Conservation (phyloP, 805 yeast species). For the Suhomyces kilbournensis region DNA sequence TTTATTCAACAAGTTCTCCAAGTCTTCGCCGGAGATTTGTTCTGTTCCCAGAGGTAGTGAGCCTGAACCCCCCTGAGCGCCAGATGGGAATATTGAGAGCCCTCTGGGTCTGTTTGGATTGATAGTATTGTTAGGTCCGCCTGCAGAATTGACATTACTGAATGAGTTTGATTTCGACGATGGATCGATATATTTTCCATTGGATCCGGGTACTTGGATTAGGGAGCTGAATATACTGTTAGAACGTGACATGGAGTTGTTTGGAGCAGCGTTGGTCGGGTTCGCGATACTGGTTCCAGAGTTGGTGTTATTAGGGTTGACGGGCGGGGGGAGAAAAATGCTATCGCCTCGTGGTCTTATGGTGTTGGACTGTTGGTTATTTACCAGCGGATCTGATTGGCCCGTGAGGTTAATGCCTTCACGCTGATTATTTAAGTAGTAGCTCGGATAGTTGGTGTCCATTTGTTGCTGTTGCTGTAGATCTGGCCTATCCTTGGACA, state of each 20-base stretch:
- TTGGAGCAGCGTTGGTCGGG: constrained; percentile 3
- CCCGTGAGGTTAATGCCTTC: not conserved
- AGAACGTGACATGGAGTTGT: constrained; percentile 19
- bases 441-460: constrained; percentile 8
- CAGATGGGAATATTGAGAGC: constrained; percentile 17
- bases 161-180: not conserved
- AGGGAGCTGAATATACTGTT: constrained; percentile 39
- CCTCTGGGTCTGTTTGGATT: constrained; percentile 14
- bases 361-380: constrained; percentile 6
- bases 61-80: constrained; percentile 2
- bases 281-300: not conserved
- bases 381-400: not conserved
- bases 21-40: constrained; percentile 26
- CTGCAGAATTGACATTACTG: constrained; percentile 6
- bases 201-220: constrained; percentile 38
- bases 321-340: constrained; percentile 38
- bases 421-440: constrained; percentile 5
- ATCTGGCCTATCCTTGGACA: not conserved
- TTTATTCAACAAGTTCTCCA: constrained; percentile 31
- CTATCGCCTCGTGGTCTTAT: constrained; percentile 37
- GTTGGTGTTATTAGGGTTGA: constrained; percentile 14
- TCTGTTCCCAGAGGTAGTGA: constrained; percentile 10
- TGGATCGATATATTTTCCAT: constrained; percentile 29
- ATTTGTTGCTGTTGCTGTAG: constrained; percentile 1
- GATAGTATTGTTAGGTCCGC: constrained; percentile 7